These are phyloP conservation scores for Wickerhamiella cacticola DNA, from an alignment of 805 yeast species.

Conservation along the genomic window DNA sequence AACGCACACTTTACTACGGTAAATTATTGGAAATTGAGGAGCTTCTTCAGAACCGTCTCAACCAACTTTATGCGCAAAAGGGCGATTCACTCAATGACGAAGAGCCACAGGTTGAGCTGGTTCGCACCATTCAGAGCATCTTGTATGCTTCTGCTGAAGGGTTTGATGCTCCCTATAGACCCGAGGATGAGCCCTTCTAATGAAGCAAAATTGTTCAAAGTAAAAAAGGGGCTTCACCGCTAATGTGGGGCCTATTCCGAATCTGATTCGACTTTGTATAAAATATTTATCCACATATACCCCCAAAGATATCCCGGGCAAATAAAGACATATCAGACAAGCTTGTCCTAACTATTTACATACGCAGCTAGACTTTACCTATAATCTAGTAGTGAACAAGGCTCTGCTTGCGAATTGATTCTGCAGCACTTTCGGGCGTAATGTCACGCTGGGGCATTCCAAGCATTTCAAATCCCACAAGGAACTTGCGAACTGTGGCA, in stretches of 20 bases:
- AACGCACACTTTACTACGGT: slow-evolving; percentile 81
- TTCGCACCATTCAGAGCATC: slow-evolving; percentile 59
- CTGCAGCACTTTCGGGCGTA: slow-evolving; percentile 58
- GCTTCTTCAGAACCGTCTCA: slow-evolving; percentile 51
- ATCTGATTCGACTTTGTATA: not conserved
- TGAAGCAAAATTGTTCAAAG: too few relatives aligned
- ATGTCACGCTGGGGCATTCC: slow-evolving; percentile 52
- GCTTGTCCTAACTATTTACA: too few relatives aligned
- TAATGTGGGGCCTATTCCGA: too few relatives aligned
- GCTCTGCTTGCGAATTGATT: slow-evolving; percentile 31
- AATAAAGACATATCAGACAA: too few relatives aligned
- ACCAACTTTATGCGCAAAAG: slow-evolving; percentile 36
- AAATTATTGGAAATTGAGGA: slow-evolving; percentile 84
- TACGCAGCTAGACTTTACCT: too few relatives aligned
- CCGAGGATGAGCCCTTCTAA: slow-evolving; percentile 22
- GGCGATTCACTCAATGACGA: slow-evolving; percentile 26
- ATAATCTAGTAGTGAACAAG: slow-evolving; percentile 14
- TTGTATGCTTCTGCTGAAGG: slow-evolving; percentile 77
- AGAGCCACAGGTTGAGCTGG: slow-evolving; percentile 28
- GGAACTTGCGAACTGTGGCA: slow-evolving; percentile 62
- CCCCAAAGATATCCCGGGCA: too few relatives aligned
- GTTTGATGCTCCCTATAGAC: slow-evolving; percentile 42
- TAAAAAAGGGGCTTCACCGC: too few relatives aligned
- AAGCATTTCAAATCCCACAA: slow-evolving; percentile 59
- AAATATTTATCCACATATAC: not conserved